Base-by-base conservation (phyloP, 176 grass and related monocot genomes). In the Guadua angustifolia region DNA sequence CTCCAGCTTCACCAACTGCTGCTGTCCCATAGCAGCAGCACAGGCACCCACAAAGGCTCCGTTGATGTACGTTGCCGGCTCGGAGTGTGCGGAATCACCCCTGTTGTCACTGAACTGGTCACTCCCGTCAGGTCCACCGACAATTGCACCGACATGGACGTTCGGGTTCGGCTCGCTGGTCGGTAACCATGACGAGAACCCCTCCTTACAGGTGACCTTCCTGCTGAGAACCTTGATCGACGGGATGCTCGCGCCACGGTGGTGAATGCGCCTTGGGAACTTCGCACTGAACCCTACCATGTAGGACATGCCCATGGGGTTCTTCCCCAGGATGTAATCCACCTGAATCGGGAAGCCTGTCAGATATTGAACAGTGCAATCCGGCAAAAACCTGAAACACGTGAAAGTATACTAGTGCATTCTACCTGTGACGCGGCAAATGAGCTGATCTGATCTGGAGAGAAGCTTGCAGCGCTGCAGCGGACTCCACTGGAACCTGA, bases 281-380 rank as follows among this genome's bases (percentile, higher is more conserved):
- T 45, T 65, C 11, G 72, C 26, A 24, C 88, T 60, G 40, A 74
- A 93, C 13, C 88, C 88, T 0, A 69, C 81, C 88, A 90, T 85
- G 88, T 90, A 93, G 5, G 85, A 88, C 65, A 82, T 72, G 21
- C 83, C 39, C 69, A 57, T 36, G 0, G 91, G 91, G 53, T 90
- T 93, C 26, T 90, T 74, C 16, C 85, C 88, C 2, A 90, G 82
- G 69, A 90, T 93, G 82, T 93, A 88, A 69, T 93, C 82, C 22
- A 88, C 88, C 91, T 90, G 84, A 67, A 85, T 29, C 17, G 0
- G 1, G 10, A 78, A 60, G 19, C 1, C 18, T 51, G 38, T 21
- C 4, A 1, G 62, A 64, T 53, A 0, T 9, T 53, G 51, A 43
- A 71, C 35, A 76, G 25, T 62, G 5, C 16, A 22, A 40, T 68